A percentile compares a stretch with the other conserved stretches of the same genome.
Evolutionary conservation across 2,329 filamentous ascomycete genomes (phyloP).

Genomic region (Neofusicoccum sp.): DNA sequence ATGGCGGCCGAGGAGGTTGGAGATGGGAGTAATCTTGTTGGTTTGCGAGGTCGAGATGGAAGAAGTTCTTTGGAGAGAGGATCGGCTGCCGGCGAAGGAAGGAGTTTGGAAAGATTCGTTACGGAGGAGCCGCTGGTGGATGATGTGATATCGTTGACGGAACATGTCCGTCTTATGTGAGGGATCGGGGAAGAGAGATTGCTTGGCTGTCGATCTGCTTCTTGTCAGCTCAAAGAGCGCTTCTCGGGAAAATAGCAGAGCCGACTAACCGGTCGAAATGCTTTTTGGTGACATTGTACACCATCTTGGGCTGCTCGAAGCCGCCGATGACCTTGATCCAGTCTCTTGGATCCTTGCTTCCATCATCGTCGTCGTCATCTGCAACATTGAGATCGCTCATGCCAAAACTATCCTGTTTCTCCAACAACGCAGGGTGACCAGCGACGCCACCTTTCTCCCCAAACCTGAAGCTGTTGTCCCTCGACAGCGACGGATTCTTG

Average conservation of each 20-base stretch:
- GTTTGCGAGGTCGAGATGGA: constrained; percentile 54
- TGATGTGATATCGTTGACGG: constrained; percentile 84
- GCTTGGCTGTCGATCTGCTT: constrained; percentile 39
- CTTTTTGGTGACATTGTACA: constrained; percentile 78
- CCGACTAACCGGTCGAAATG: constrained; percentile 73
- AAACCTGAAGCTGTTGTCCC: constrained; percentile 65
- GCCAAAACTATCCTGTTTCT: constrained; percentile 65
- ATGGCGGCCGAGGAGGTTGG: constrained; percentile 71
- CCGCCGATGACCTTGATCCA: constrained; percentile 85
- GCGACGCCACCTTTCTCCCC: constrained; percentile 40
- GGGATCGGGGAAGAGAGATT: constrained; percentile 63
- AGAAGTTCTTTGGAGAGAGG: constrained; percentile 56
- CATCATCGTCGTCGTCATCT: constrained; percentile 58
- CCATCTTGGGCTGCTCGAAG: constrained; percentile 77
- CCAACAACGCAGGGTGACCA: constrained; percentile 47
- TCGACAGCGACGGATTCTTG: constrained; percentile 51
- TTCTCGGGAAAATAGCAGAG: background rate
- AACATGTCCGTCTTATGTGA: constrained; percentile 83
- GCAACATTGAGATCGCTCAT: constrained; percentile 51
- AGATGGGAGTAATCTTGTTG: constrained; percentile 86
- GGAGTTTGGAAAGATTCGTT: constrained; percentile 92
- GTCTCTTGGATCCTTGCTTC: constrained; percentile 66
- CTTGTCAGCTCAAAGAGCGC: constrained; percentile 22
- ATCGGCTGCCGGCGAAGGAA: constrained; percentile 60
- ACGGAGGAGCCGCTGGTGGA: constrained; percentile 86